Base-by-base conservation (phyloP, 1,284 basidiomycete species). In the Trichosporon sp. region DNA sequence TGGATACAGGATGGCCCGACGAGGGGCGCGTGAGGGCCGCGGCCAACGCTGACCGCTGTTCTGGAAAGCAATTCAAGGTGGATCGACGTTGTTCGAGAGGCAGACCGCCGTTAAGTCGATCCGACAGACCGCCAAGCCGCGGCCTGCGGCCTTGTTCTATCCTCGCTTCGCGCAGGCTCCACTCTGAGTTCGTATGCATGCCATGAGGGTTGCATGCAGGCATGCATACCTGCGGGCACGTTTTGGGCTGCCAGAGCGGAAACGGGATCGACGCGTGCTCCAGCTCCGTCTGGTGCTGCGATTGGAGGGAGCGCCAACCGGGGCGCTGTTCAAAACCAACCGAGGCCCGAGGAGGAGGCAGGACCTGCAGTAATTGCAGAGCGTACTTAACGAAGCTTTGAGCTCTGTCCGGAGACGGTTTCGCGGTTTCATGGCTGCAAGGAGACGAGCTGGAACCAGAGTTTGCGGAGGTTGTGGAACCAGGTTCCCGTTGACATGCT, bases 221-320 rank as follows among this genome's bases (percentile, higher is more conserved):
- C 38, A 40, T 40, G 38, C 12, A n/a, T 46, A 11, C 16, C 26
- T 54, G 51, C 51, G 51, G 51, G 51, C 51, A 54, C 21, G 51
- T 21, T 21, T 26, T 54, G 19, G 51, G 19, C 19, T 19, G 51
- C 19, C 21, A 2, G n/a, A 54, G 51, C 51, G 51, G 51, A 54
- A 54, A 21, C 51, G 51, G 51, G 21, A 54, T 26, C 51, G 43
- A 46, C 43, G 43, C 43, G 43, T n/a, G 43, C n/a, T 46, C 43
- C 43, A n/a, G 51, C 19, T 11, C 19, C 19, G 10, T 19, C 51
- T 5, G 51, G n/a, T 6, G 19, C 51, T 54, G 51, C 51, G 2
- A 54, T 54, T 54, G 51, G 51, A 54, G 19, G 51, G 16, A 46
- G 51, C 46, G 51, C 7, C 51, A 26, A 21, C 26, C 26, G 1